Base-by-base conservation (phyloP, 1,284 basidiomycete genomes). In the Omphalotus olearius region DNA sequence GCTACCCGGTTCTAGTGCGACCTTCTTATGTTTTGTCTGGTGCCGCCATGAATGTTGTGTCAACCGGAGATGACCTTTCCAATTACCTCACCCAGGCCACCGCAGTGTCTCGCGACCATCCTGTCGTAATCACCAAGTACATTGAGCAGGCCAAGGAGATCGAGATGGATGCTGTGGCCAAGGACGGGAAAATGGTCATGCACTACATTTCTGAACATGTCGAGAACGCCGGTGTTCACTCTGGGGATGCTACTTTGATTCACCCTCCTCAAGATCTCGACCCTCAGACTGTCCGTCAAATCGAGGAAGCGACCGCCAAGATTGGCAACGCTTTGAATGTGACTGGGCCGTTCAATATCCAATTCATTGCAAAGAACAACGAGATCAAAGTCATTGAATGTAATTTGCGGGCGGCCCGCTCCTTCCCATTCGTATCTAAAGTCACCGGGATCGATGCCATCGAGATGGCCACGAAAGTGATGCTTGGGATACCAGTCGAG, bases 381-480 rank as follows among this genome's bases (percentile, higher is more conserved):
- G 96, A 98, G 70, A 98, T 98, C 80, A 98, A 99, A 80, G 96
- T 99, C 62, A 99, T 99, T 67, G 96, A 99, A 70, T 99, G 96
- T 74, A 99, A 99, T 71, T 78, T 99, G 37, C 93, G 96, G 56
- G 97, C 97, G 2, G 95, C 96, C 25, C 86, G 97, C 55, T 98
- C 96, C 1, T 98, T 98, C 85, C 96, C 97, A 50, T 99, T 99
- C 76, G 96, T 99, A 41, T 96, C 93, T 36, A 99, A 99, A 74
- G 95, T 98, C 55, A 98, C 96, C 5, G 94, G 94, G 33, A 80
- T 98, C 60, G 95, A 99, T 65, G 95, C 95, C 3, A 98, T 99
- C 60, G 94, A 98, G 74, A 86, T 98, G 81, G 96, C 96, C 23
- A 99, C 97, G 51, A 97, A 97, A 68, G 93, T 97, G 60, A 99